Percentiles rank a stretch among this genome's conserved stretches.
These are phyloP conservation scores for Naematelia aurantialba DNA, from an alignment of 768 basidiomycete species.

Conservation along the genomic window DNA sequence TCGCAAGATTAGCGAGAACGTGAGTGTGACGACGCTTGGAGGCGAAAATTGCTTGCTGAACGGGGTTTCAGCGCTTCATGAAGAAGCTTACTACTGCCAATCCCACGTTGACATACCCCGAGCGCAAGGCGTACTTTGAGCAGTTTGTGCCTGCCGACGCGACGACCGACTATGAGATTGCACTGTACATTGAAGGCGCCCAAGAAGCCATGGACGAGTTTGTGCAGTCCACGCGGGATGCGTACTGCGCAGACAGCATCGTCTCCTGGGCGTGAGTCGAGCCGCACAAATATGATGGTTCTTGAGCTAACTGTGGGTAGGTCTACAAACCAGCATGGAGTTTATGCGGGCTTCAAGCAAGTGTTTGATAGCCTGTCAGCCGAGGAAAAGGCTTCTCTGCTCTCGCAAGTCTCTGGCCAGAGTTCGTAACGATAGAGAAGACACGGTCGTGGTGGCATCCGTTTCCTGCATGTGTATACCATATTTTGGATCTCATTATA, in stretches of 20 bases:
- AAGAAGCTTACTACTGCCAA: constrained; percentile 62
- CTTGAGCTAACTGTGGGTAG: constrained; percentile 8
- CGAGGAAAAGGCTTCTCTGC: constrained; percentile 29
- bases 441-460: too few relatives aligned
- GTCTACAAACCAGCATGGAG: constrained; percentile 38
- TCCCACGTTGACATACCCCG: constrained; percentile 66
- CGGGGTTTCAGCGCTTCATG: constrained; percentile 57
- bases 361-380: constrained; percentile 36
- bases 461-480: not conserved
- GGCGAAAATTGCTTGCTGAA: constrained; percentile 53
- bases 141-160: constrained; percentile 55
- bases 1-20: constrained; percentile 46
- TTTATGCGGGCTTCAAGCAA: constrained; percentile 38
- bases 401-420: constrained; percentile 22
- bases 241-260: constrained; percentile 37
- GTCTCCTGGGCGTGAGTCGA: constrained; percentile 39
- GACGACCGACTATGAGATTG: constrained; percentile 30
- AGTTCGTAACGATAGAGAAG: not conserved
- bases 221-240: constrained; percentile 31
- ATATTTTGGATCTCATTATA: constrained; percentile 5
- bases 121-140: constrained; percentile 64
- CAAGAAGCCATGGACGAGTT: constrained; percentile 28
- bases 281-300: not conserved
- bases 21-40: constrained; percentile 48
- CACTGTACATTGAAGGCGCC: constrained; percentile 35